These are phyloP conservation scores for Lizanozyma gosingica DNA, from an alignment of 1,139 yeast genomes.

Conservation along the genomic window DNA sequence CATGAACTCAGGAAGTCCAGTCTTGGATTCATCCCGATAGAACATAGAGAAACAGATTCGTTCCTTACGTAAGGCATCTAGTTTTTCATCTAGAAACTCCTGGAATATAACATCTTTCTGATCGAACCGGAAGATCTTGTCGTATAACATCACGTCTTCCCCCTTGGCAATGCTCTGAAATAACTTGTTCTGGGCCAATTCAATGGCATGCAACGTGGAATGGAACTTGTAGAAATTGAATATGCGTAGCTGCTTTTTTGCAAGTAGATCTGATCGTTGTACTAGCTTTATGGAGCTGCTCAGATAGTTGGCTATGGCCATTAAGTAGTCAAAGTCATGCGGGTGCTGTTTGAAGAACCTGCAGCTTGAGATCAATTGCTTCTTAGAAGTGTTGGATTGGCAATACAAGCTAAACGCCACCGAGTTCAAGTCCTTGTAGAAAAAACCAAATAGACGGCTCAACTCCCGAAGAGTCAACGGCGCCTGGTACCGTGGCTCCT, in stretches of 20 bases:
- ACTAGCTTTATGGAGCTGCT: constrained; percentile 30
- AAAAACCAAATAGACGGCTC: constrained; percentile 22
- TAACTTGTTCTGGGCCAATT: constrained; percentile 23
- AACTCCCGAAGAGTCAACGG: constrained; percentile 31
- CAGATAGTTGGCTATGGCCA: constrained; percentile 38
- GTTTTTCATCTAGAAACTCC: constrained; percentile 28
- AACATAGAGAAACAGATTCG: constrained; percentile 20
- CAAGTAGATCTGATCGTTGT: constrained; percentile 28
- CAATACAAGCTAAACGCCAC: constrained; percentile 25
- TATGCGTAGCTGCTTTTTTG: constrained; percentile 29
- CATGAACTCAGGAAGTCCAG: constrained; percentile 12
- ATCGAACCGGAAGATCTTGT: constrained; percentile 32
- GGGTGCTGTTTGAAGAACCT: constrained; percentile 22
- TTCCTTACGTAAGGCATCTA: constrained; percentile 17
- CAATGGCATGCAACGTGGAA: constrained; percentile 24
- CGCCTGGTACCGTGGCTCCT: constrained; percentile 36
- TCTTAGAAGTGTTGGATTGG: constrained; percentile 31
- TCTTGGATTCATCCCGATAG: constrained; percentile 13
- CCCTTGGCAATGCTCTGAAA: constrained; percentile 17
- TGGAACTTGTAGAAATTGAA: constrained; percentile 35
- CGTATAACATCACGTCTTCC: constrained; percentile 25
- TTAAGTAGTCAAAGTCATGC: constrained; percentile 28
- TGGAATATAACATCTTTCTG: constrained; percentile 30
- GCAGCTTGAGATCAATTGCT: constrained; percentile 26
- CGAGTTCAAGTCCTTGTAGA: constrained; percentile 32